Evolutionary conservation across 192 early-diverging fungal species (phyloP).

Genomic region (Gamsiella multidivaricata): DNA sequence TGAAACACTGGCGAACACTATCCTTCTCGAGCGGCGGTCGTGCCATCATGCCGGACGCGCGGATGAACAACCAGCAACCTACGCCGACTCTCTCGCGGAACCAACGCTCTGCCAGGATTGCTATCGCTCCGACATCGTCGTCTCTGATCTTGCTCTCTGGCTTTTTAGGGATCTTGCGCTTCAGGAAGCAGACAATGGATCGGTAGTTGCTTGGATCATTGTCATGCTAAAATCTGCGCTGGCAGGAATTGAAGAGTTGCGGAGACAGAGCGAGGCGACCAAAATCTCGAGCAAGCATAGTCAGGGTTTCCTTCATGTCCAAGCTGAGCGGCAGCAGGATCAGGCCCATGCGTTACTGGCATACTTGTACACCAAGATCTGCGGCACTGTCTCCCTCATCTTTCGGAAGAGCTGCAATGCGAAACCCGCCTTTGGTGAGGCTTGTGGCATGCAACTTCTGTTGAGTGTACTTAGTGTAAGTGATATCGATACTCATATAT

Average conservation of each 20-base stretch:
- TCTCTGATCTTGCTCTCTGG: constrained; percentile 54
- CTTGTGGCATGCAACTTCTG: constrained; percentile 49
- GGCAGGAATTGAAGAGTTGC: constrained; percentile 36
- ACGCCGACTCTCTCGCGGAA: constrained; percentile 32
- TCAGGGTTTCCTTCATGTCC: constrained; percentile 23
- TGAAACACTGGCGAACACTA: constrained; percentile 40
- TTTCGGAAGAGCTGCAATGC: constrained; percentile 42
- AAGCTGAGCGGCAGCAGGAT: constrained; percentile 30
- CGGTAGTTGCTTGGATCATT: constrained; percentile 36
- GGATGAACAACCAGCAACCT: constrained; percentile 7
- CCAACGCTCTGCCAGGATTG: constrained; percentile 38
- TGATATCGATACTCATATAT: not conserved
- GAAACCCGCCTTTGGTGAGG: constrained; percentile 51
- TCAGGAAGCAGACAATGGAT: constrained; percentile 18
- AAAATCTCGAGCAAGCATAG: constrained; percentile 21
- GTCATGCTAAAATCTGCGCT: constrained; percentile 43
- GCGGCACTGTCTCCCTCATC: constrained; percentile 46
- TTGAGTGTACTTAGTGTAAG: constrained; percentile 51
- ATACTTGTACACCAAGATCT: constrained; percentile 54
- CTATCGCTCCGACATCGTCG: constrained; percentile 46
- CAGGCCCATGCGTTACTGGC: constrained; percentile 41
- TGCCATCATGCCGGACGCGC: constrained; percentile 23
- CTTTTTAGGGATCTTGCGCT: constrained; percentile 41
- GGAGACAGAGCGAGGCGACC: constrained; percentile 21
- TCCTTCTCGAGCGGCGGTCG: constrained; percentile 33